Evolutionary conservation across 2,329 filamentous ascomycete genomes (phyloP), one percentile per base, ranked within the genome.

Genomic region (Fusarium hainanense): DNA sequence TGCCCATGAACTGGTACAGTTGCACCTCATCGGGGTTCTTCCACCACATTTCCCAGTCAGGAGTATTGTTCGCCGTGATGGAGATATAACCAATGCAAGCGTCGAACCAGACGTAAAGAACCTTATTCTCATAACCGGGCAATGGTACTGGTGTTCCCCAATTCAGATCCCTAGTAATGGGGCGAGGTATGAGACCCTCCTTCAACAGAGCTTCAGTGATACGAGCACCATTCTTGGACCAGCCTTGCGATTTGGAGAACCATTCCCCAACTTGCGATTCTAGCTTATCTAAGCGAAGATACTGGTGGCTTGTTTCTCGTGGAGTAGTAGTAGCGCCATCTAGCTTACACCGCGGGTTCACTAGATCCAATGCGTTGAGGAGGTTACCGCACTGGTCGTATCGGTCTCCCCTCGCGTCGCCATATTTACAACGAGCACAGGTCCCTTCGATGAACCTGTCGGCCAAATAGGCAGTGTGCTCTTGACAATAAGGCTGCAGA

Each of bases 181-280:
- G 8, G 0, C 32, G 16, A 0, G 32, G 16, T 34, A 34, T 5
- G 1, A 34, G 32, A 0, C 32, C 32, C 32, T 34, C 32, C 4
- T 34, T 34, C 16, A 34, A 18, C 16, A 10, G 32, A 34, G 16
- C 32, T 3, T 34, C 32, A 18, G 32, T 34, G 8, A 34, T 37
- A 18, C 32, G 5, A 37, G 16, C 16, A 11, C 32, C 32, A 11
- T 37, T 37, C 16, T 37, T 37, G 8, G 16, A 37, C 32, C 32
- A 37, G 5, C 16, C 5, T 37, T 11, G 9, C 0, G 32, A 37
- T 2, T 6, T 34, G 32, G 32, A 34, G 32, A 34, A 34, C 32
- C 32, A 34, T 3, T 10, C 9, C 0, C 8, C 32, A 18, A 34
- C 32, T 5, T 34, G 4, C 0, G 4, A 5, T 2, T 18, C 32